Base-by-base conservation (phyloP, 768 basidiomycete species). In the Tulasnella sp. region DNA sequence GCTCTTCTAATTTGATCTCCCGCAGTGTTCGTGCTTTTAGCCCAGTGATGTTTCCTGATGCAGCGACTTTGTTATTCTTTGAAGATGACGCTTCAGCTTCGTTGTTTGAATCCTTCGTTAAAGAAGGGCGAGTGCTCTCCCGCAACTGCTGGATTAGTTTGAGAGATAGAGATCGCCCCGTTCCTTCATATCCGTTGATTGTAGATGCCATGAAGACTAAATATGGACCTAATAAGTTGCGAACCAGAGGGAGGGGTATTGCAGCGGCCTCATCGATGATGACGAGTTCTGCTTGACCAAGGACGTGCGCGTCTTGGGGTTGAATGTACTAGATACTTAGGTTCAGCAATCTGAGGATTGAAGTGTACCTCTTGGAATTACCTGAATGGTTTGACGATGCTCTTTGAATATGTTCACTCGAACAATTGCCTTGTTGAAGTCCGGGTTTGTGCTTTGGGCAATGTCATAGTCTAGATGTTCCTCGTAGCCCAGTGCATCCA, bases 161-260 rank as follows among this genome's bases (percentile, higher is more conserved):
- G 55, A 99, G 81, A 41, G 91, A 95, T 42, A 99, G 78, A 1
- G 92, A 96, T 24, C 95, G 86, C n/a, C 95, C 95, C 0, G 95
- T 98, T 24, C 95, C 95, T 73, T 98, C 95, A 66, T 99, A 99
- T 34, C 95, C 95, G 63, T 96, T 98, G 68, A 99, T 91, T 0
- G 95, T 99, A n/a, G 91, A 95, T 1, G 95, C 88, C 73, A 98
- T 82, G 72, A 98, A 98, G 45, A 98, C 91, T 31, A 98, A 84
- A 67, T 98, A 98, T 0, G 73, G 73, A 0, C 95, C 95, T 48
- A 99, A 79, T 56, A 99, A 83, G 59, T 89, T 88, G 50, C 85
- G 80, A 15, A 99, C 93, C 31, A 99, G 81, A 2, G 93, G 91
- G 15, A 98, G 77, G 1, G 95, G 95, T 47, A 98, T 98, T 16